Conservation (phyloP, 805 yeast species). For the Wickerhamiella occidentalis region DNA sequence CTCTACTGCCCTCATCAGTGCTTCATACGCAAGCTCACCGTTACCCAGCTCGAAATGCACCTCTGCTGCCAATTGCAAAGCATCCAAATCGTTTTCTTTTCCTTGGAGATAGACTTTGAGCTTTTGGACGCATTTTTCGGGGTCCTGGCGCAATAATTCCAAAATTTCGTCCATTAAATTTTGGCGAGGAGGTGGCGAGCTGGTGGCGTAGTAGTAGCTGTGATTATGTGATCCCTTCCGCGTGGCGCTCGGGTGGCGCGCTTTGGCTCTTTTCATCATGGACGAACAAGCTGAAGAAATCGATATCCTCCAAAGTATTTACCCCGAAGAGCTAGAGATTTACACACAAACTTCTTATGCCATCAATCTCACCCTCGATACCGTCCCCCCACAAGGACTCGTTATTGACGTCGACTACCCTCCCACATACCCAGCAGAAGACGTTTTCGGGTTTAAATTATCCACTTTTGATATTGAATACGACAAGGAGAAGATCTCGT, state of each 20-base stretch:
- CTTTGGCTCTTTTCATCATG: conserved; percentile 14
- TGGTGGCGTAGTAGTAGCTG: no score
- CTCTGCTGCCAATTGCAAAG: conserved; percentile 47
- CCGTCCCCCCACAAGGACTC: conserved; percentile 48
- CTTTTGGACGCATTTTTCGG: conserved; percentile 41
- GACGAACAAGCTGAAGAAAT: conserved; percentile 87
- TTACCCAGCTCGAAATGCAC: conserved; percentile 67
- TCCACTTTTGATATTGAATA: conserved; percentile 34
- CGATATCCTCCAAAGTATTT: conserved; percentile 79
- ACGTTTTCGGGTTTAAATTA: conserved; percentile 32
- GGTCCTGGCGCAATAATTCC: conserved; percentile 35
- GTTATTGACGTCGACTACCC: conserved; percentile 59
- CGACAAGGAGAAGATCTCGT: conserved; percentile 32
- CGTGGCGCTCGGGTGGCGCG: neutral
- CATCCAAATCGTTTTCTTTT: conserved; percentile 32
- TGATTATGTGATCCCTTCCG: no score
- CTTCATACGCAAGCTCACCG: conserved; percentile 62
- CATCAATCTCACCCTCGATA: conserved; percentile 53
- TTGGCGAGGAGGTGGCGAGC: no score
- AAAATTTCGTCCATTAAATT: conserved; percentile 8
- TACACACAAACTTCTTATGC: conserved; percentile 40
- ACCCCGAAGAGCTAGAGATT: conserved; percentile 73
- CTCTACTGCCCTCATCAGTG: conserved; percentile 48
- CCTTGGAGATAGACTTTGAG: conserved; percentile 28
- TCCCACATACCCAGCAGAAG: conserved; percentile 66